Conservation (phyloP, 2,329 filamentous ascomycete genomes). For the Zymoseptoria pseudotritici region DNA sequence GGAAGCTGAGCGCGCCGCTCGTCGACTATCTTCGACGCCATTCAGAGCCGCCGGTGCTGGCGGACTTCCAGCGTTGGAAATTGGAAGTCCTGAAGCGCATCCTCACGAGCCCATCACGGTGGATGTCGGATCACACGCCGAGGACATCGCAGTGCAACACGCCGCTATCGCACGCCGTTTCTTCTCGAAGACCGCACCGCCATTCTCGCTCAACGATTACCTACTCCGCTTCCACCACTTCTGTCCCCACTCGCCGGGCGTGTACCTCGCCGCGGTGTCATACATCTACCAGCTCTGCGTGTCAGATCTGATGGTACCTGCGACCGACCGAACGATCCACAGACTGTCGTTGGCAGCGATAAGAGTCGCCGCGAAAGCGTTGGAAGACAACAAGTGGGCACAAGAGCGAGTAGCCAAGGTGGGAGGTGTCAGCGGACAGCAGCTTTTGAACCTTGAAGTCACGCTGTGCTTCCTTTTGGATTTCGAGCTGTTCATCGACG, state of each 20-base stretch:
- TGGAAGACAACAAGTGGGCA: constrained; percentile 87
- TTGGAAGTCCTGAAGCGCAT: constrained; percentile 42
- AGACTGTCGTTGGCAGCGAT: constrained; percentile 76
- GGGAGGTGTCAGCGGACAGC: constrained; percentile 74
- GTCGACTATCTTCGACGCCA: constrained; percentile 28
- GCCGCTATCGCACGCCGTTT: constrained; percentile 85
- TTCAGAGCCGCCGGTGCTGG: constrained; percentile 38
- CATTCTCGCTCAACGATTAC: constrained; percentile 77
- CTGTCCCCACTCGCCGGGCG: constrained; percentile 88
- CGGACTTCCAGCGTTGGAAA: constrained; percentile 9
- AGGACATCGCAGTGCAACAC: constrained; percentile 70
- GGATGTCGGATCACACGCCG: constrained; percentile 55
- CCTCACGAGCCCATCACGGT: constrained; percentile 40
- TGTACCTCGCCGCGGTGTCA: constrained; percentile 80
- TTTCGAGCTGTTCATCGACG: constrained; percentile 56
- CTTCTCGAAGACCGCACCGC: constrained; percentile 79
- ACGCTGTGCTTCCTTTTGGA: constrained; percentile 62
- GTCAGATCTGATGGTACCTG: constrained; percentile 63
- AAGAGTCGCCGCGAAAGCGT: constrained; percentile 82
- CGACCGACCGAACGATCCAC: constrained; percentile 79
- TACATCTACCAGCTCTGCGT: constrained; percentile 82
- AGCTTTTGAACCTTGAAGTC: constrained; percentile 80
- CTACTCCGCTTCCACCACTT: constrained; percentile 78
- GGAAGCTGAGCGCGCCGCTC: constrained; percentile 43
- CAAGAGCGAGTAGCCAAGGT: constrained; percentile 79